Evolutionary conservation across 768 basidiomycete genomes (phyloP).

Genomic region (Auriscalpium vulgare): DNA sequence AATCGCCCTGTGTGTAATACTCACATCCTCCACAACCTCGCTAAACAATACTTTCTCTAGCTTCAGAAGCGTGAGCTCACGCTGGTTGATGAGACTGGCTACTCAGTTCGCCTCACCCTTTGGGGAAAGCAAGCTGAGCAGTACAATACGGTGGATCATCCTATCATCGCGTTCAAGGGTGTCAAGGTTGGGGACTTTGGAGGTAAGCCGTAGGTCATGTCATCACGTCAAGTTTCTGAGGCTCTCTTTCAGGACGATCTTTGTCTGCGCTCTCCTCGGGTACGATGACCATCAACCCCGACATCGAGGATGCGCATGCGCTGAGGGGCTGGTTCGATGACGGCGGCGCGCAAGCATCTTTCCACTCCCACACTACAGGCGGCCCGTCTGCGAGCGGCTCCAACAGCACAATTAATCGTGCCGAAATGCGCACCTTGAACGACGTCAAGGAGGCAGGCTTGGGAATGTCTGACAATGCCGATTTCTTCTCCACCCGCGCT

Average conservation of each 20-base stretch:
- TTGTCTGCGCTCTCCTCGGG: conserved; percentile 80
- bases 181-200: conserved; percentile 91
- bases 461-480: conserved; percentile 68
- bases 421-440: conserved; percentile 62
- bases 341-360: conserved; percentile 50
- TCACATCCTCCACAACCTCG: not conserved
- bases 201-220: conserved; percentile 33
- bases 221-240: conserved; percentile 9
- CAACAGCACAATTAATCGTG: conserved; percentile 49
- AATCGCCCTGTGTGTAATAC: conserved; percentile 29
- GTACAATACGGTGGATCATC: conserved; percentile 47
- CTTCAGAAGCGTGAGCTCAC: conserved; percentile 84
- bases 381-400: conserved; percentile 28
- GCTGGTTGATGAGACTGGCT: conserved; percentile 78
- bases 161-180: conserved; percentile 89
- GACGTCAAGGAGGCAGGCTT: conserved; percentile 75
- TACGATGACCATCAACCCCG: conserved; percentile 79
- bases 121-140: conserved; percentile 95
- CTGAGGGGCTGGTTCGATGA: conserved; percentile 92
- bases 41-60: conserved; percentile 28
- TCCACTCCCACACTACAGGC: conserved; percentile 60
- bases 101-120: conserved; percentile 74
- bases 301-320: conserved; percentile 80
- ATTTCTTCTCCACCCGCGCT: conserved; percentile 74
- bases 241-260: conserved; percentile 49